Percentiles rank a stretch among this genome's conserved stretches.
Conservation (phyloP, 2,329 filamentous ascomycete genomes). For the Rutstroemia sp. region DNA sequence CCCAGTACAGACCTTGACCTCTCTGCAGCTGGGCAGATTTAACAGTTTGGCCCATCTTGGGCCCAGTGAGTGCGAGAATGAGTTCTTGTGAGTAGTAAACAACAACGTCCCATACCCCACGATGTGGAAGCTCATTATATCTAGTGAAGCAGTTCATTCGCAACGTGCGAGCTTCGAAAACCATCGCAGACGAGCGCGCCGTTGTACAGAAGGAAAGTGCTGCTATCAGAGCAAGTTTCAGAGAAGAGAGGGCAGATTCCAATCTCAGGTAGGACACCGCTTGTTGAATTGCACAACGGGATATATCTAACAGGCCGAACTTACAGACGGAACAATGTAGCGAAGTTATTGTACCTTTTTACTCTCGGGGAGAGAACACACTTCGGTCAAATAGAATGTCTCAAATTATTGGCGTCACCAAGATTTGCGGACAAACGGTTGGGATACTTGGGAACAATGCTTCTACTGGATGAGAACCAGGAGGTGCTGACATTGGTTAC, state of each 20-base stretch:
- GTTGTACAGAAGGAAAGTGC: constrained; percentile 99
- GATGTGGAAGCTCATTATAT: constrained; percentile 14
- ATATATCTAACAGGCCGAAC: constrained; percentile 4
- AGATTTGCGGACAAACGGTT: constrained; percentile 96
- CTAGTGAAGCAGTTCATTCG: constrained; percentile 99
- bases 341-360: constrained; percentile 96
- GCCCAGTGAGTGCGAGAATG: constrained; percentile 26
- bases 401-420: constrained; percentile 93
- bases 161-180: constrained; percentile 97
- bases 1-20: background rate
- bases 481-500: constrained; percentile 96
- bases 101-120: constrained; percentile 14
- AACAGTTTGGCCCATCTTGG: constrained; percentile 27
- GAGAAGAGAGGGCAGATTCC: constrained; percentile 91
- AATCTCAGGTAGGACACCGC: constrained; percentile 64
- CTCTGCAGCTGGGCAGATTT: constrained; percentile 14
- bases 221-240: constrained; percentile 92
- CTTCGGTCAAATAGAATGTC: constrained; percentile 98
- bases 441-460: constrained; percentile 91
- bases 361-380: constrained; percentile 95
- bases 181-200: constrained; percentile 95
- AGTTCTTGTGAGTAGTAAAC: constrained; percentile 27
- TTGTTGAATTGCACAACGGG: background rate
- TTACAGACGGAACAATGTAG: constrained; percentile 90
- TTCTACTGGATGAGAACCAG: constrained; percentile 95